Conservation (phyloP, 176 grass and related monocot species). For the Lolium rigidum region DNA sequence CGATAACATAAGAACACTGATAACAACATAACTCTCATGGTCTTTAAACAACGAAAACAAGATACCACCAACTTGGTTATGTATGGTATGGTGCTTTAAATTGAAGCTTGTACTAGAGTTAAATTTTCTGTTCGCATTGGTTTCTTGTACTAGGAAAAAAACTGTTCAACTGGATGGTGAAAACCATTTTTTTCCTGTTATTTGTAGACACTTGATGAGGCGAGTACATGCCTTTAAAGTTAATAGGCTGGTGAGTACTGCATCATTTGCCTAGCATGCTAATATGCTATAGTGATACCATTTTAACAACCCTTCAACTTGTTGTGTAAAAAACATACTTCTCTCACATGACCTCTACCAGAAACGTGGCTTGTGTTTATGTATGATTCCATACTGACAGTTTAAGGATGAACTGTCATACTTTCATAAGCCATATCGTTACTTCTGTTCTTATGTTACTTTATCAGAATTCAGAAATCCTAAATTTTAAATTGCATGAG, state of each 20-base stretch:
- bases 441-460: neutral
- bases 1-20: neutral
- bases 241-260: neutral
- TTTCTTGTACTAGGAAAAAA: neutral
- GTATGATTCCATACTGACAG: neutral
- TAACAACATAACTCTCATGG: neutral
- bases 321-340: slow-evolving; percentile 1
- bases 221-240: neutral
- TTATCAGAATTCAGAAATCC: neutral
- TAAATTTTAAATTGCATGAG: neutral
- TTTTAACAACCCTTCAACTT: neutral
- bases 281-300: neutral
- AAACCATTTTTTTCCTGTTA: neutral
- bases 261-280: neutral
- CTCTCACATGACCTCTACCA: neutral
- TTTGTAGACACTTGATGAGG: neutral
- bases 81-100: neutral
- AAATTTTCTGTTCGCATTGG: neutral
- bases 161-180: neutral
- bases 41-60: slow-evolving; percentile 2
- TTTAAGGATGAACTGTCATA: neutral
- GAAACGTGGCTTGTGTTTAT: neutral
- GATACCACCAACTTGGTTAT: neutral
- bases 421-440: neutral
- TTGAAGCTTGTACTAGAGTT: slow-evolving; percentile 12